phyloP scores from a whole-genome alignment of 2,329 filamentous ascomycete species.

The Alternaria infectoria region DNA sequence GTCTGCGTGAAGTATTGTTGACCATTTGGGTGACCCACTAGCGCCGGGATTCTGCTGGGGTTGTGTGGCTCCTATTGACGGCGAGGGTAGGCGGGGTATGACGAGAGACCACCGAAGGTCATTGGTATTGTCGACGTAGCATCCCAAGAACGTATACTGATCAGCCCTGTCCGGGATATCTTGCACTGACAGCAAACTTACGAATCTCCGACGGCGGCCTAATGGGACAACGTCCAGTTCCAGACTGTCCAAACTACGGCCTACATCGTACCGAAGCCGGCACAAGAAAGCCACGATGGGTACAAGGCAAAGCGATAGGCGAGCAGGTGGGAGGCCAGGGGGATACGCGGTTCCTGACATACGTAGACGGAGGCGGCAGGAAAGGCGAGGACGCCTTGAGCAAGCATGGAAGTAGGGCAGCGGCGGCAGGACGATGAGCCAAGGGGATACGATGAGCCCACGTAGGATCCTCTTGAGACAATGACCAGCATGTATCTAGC shows the following conservation, averaged over 20 bases:
- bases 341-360: neutral
- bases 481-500: neutral
- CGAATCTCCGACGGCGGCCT: neutral
- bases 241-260: neutral
- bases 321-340: neutral
- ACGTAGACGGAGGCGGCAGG: neutral
- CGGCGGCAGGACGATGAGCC: neutral
- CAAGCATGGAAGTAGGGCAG: neutral
- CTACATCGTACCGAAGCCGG: neutral
- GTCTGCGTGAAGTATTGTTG: neutral
- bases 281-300: neutral
- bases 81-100: neutral
- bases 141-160: neutral
- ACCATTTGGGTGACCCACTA: neutral
- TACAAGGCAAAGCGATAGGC: too few species aligned
- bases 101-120: neutral
- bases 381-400: neutral
- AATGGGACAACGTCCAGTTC: neutral
- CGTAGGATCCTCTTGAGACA: neutral
- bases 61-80: neutral
- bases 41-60: neutral
- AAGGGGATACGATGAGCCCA: neutral
- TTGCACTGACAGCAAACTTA: neutral
- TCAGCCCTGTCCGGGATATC: neutral
- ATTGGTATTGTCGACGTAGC: neutral